phyloP scores from a whole-genome alignment of 441 rosid species.

The Syzygium malaccense region DNA sequence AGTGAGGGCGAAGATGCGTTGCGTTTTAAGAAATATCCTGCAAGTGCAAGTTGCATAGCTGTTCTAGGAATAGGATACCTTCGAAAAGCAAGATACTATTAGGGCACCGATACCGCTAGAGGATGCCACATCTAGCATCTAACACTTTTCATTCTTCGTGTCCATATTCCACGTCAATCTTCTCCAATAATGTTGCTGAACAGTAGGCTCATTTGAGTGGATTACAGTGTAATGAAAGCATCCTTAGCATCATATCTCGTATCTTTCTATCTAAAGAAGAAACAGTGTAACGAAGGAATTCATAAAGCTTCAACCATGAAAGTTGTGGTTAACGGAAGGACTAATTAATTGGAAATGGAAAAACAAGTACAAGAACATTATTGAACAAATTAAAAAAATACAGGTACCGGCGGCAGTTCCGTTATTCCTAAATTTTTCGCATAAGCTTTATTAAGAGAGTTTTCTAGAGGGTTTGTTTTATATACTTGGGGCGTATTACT shows the following conservation, averaged over 20 bases:
- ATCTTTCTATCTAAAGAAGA: background rate
- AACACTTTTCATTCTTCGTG: background rate
- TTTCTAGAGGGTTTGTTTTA: background rate
- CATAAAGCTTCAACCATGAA: background rate
- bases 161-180: background rate
- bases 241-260: background rate
- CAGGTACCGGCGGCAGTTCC: background rate
- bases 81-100: background rate
- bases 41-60: background rate
- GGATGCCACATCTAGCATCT: background rate
- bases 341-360: background rate
- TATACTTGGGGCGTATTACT: background rate
- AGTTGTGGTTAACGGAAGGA: background rate
- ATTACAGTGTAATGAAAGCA: background rate
- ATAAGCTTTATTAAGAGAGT: background rate
- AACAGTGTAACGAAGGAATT: background rate
- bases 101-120: background rate
- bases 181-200: background rate
- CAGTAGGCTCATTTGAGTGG: background rate
- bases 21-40: background rate
- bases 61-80: background rate
- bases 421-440: background rate
- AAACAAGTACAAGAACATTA: background rate
- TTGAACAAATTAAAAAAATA: background rate
- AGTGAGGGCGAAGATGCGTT: background rate